These are phyloP conservation scores for Colletotrichum sp. DNA, from an alignment of 2,329 filamentous ascomycete genomes.

Conservation along the genomic window DNA sequence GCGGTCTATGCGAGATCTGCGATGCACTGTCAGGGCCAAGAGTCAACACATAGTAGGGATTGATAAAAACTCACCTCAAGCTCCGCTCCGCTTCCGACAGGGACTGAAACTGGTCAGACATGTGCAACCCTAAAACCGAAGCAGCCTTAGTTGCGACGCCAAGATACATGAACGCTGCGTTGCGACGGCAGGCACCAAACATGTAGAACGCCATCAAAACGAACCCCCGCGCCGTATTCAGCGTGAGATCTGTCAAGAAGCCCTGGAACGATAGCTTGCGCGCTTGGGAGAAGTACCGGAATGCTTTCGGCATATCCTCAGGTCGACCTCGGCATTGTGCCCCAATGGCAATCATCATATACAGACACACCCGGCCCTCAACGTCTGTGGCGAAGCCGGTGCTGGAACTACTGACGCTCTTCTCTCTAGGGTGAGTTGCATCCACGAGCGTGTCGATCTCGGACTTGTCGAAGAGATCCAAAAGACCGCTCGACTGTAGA, in stretches of 20 bases:
- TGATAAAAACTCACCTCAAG: too few species aligned
- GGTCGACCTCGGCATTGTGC: conserved; percentile 43
- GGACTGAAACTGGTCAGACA: conserved; percentile 33
- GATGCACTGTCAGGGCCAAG: accelerated
- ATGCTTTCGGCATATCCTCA: conserved; percentile 20
- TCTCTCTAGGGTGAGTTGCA: accelerated
- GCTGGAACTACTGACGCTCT: neutral
- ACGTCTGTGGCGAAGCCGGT: neutral
- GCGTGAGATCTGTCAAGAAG: conserved; percentile 58
- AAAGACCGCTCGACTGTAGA: conserved; percentile 36
- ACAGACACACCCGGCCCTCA: conserved; percentile 3
- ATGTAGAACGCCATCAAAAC: conserved; percentile 65
- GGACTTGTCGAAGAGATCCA: conserved; percentile 33
- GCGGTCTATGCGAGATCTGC: conserved; percentile 34
- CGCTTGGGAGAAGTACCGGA: conserved; percentile 50
- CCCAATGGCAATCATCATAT: conserved; percentile 58
- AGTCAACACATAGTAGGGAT: too few species aligned
- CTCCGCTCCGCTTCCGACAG: conserved; percentile 22
- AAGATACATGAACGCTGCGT: conserved; percentile 68
- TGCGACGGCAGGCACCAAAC: conserved; percentile 62
- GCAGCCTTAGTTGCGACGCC: conserved; percentile 64
- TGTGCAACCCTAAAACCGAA: conserved; percentile 60
- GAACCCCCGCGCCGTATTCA: conserved; percentile 57
- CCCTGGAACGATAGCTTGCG: conserved; percentile 52
- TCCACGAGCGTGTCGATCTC: neutral